Base-by-base conservation (phyloP, 805 yeast species). In the Myxozyma geophila region DNA sequence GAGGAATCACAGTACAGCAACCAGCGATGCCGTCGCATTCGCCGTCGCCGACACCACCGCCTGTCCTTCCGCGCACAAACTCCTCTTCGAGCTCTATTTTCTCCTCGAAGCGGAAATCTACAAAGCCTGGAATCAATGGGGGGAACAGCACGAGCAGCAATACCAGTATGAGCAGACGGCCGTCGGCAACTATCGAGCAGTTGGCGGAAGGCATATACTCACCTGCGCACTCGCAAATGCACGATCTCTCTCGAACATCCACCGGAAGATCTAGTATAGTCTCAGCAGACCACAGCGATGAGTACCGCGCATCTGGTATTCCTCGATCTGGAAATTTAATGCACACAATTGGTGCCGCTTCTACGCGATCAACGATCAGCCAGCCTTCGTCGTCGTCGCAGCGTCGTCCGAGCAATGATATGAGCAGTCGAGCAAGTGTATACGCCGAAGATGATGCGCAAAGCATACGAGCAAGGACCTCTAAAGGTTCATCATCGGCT, bases 361-460 rank as follows among this genome's bases (percentile, higher is more conserved):
- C 54, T 8, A 7, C 41, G 8, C 51, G 60, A 56, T 56, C 60
- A 2, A 19, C 35, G 7, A 19, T 8, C 55, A 36, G 44, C 12
- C 53, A 23, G 15, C 19, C 54, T 8, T n/a, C 50, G 37, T 64
- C 52, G 49, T 40, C 67, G 4, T 9, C 57, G 6, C 43, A 19
- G 23, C 40, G 28, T 21, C 40, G 56, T 23, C 41, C 44, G n/a
- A 58, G 56, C 39, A 33, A 52, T 23, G 63, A 58, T 35, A 10
- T 57, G 23, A 33, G 37, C 21, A 59, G 54, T 36, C 54, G 58
- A 9, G 48, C 37, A 19, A 63, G 61, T 28, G 33, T 47, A 9
- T 60, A 63, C 23, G 51, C 58, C 37, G 54, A 58, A n/a, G 67
- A 63, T 23, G 66, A 58, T 41, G n/a, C 15, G 1, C 59, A 47